These are phyloP conservation scores for Mangifera indica DNA, from an alignment of 345 rosid genomes.

Conservation along the genomic window DNA sequence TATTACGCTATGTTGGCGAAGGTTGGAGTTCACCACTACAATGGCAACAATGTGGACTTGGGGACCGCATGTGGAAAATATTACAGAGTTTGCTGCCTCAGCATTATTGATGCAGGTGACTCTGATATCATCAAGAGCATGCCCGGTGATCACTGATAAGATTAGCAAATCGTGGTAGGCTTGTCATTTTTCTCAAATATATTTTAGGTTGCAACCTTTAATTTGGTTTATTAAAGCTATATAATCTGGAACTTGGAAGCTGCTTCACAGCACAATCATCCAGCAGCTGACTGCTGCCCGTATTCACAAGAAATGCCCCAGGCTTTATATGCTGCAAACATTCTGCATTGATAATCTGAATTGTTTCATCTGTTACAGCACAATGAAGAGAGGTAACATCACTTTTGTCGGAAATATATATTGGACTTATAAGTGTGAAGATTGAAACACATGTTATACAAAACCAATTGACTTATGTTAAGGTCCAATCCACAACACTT, in stretches of 20 bases:
- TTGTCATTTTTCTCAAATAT: constrained; percentile 4
- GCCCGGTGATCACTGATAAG: constrained; percentile 41
- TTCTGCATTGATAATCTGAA: constrained; percentile 85
- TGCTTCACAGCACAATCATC: constrained; percentile 58
- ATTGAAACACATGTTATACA: no score
- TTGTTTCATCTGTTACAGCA: constrained; percentile 76
- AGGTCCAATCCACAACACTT: no score
- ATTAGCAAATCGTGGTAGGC: not conserved
- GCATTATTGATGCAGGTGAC: constrained; percentile 66
- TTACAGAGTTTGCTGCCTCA: constrained; percentile 66
- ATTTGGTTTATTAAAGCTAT: constrained; percentile 10
- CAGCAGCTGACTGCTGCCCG: constrained; percentile 89
- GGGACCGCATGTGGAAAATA: constrained; percentile 75
- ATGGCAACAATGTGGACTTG: constrained; percentile 67
- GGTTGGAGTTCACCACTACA: constrained; percentile 69
- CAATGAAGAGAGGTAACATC: constrained; percentile 95
- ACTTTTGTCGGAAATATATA: no score
- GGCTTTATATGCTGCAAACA: constrained; percentile 96
- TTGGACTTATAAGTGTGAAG: no score
- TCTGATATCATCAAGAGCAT: constrained; percentile 72
- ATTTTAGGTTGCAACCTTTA: not conserved
- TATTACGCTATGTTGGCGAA: constrained; percentile 70
- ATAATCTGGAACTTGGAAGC: constrained; percentile 5
- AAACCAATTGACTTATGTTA: no score
- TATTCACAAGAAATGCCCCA: constrained; percentile 97